Conservation (phyloP, 73 alveolate species). For the Urostyla sp. region DNA sequence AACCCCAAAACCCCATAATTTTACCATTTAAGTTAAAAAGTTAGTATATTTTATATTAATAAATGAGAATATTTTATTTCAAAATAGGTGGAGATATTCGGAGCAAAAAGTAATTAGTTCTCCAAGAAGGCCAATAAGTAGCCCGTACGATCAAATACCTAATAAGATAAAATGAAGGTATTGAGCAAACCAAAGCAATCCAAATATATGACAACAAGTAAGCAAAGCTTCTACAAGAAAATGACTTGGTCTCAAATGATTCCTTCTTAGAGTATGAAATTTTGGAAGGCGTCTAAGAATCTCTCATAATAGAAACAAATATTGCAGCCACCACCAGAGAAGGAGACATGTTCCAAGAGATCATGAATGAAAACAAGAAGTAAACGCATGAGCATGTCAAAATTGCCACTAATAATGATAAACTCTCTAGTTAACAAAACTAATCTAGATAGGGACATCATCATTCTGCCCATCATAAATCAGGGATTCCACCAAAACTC, state of each 20-base stretch:
- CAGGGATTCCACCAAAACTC: not conserved
- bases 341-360: not conserved
- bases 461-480: not conserved
- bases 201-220: slow-evolving; percentile 23
- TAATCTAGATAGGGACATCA: not conserved
- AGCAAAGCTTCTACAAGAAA: not conserved
- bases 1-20: slow-evolving; percentile 16
- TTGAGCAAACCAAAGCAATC: not conserved
- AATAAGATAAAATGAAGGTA: slow-evolving; percentile 5
- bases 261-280: slow-evolving; percentile 33
- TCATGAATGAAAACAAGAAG: slow-evolving; percentile 36
- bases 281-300: not conserved
- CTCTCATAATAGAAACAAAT: too few relatives aligned
- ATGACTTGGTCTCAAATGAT: slow-evolving; percentile 43
- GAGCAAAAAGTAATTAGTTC: not conserved
- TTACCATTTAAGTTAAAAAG: not conserved
- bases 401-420: not conserved
- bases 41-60: not conserved
- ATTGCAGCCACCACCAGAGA: too few relatives aligned
- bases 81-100: not conserved
- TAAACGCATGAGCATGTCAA: slow-evolving; percentile 38
- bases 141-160: slow-evolving; percentile 9
- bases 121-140: slow-evolving; percentile 9
- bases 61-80: slow-evolving; percentile 42
- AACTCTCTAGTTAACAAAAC: not conserved